Evolutionary conservation across 2,329 filamentous ascomycete genomes (phyloP), one percentile per base, ranked within the genome.

Genomic region (Stachybotrys echinatus): DNA sequence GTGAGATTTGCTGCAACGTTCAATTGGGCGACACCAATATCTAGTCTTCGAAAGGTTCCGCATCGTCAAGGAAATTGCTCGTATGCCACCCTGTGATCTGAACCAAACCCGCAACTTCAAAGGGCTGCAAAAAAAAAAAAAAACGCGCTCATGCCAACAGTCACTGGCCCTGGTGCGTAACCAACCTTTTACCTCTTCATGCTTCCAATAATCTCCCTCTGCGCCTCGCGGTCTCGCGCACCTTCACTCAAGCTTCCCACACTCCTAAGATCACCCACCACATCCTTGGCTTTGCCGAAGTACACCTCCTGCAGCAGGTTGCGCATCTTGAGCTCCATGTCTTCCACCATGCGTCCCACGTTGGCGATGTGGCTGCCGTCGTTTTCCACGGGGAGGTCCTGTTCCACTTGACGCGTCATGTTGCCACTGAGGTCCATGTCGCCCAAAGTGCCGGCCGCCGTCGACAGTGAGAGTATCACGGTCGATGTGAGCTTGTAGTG

Each of bases 261-360:
- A 71, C 92, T 97, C 67, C 94, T 81, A 70, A 99, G 73, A 68
- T 99, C 92, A 49, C 92, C 94, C 4, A 99, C 92, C 3, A 99
- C 91, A 71, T 99, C 94, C 80, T 95, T 96, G 49, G 94, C 92
- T 78, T 99, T 99, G 66, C 94, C 94, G 72, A 99, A 99, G 74
- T 99, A 99, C 46, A 99, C 94, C 73, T 99, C 94, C 77, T 99
- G 92, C 67, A 99, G 75, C 70, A 97, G 71, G 71, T 99, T 99
- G 57, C 94, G 84, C 94, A 99, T 97, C 80, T 96, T 96, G 67
- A 96, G 83, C 75, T 99, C 94, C 94, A 99, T 97, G 70, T 99
- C 94, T 77, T 99, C 94, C 48, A 99, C 92, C 65, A 99, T 79
- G 56, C 86, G 81, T 51, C 94, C 94, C 53, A 97, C 89, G 71